Base-by-base conservation (phyloP, 805 yeast species). In the Saccharomycopsis sp. region DNA sequence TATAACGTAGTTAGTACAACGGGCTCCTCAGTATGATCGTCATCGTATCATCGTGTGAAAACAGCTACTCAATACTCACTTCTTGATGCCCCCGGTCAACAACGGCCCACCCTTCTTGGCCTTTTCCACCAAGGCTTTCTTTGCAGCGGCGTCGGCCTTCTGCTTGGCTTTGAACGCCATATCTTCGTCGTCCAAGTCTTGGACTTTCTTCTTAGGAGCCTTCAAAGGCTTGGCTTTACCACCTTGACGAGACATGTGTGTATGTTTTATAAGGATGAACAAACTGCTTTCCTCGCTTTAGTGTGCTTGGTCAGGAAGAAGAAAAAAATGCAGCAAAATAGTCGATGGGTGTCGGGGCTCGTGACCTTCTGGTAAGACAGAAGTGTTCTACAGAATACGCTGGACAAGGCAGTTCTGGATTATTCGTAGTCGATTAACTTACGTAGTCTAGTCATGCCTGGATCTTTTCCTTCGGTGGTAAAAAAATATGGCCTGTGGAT, bases 21-120 rank as follows among this genome's bases (percentile, higher is more conserved):
- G 19, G 12, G 12, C 29, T 25, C 29, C 12, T 10, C 29, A 9
- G 9, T 25, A 12, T 25, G 12, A 10, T 25, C 29, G 29, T 12
- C 29, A 12, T 25, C 12, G 29, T 25, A 25, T 25, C 12, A 12
- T 25, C n/a, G 16, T 6, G 16, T 17, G 27, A 35, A 25, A n/a
- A 21, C 23, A 26, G 17, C 13, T 23, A 32, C n/a, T n/a, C n/a
- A n/a, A 21, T 30, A 46, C 49, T 20, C 36, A 80, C 76, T 88
- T 89, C 75, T 89, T 88, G 68, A 88, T 88, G 46, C 97, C 97
- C 39, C 96, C 96, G 49, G 94, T 88, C 41, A 78, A 77, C 55
- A 88, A 65, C 27, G 96, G 96, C 41, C 95, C 95, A 51, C 95
- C 95, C 57, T 82, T 76, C 54, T 82, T 68, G 46, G 95, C 92